Base-by-base conservation (phyloP, 371 early-diverging fungal species). In the Thermomucor indicae-seudaticae region DNA sequence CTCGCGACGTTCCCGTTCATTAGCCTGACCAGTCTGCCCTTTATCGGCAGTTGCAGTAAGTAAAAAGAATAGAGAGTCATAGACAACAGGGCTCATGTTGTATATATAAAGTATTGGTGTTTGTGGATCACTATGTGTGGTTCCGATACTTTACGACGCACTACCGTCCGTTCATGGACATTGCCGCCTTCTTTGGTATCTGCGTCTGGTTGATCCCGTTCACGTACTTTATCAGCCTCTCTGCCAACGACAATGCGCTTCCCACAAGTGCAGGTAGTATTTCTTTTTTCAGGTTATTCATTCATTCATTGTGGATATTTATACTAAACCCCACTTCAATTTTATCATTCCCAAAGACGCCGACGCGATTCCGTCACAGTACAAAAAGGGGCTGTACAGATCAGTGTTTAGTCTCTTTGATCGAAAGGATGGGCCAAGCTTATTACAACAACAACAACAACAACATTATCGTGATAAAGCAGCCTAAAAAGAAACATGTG, bases 151-250 rank as follows among this genome's bases (percentile, higher is more conserved):
- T 93, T 62, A 71, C 86, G 4, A 58, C 60, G 0, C 78, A 81
- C 47, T 81, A 83, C 49, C 75, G 77, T 53, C 71, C 81, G 8
- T 88, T 91, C 55, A 60, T 74, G 68, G 88, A 89, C 45, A 86
- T 90, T 38, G 88, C 88, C n/a, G 77, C 86, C 10, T 92, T 93
- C 71, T 93, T 93, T 65, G 90, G 87, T 2, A 64, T 92, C 27
- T 85, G 85, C 47, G 88, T 93, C 7, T 93, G 94, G 94, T 52
- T 91, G 32, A 75, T 93, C 2, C 94, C 94, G 4, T 90, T 93
- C 59, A 67, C 83, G 25, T 93, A 84, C 65, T 91, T 93, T 49
- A 84, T 93, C 49, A 90, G 90, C 10, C 73, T 92, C 47, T 86
- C 85, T 47, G 91, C 94, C 27, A 89, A 86, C 56, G 91, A 92